Conservation (phyloP, 2,329 filamentous ascomycete species). For the Alternaria postmessia region DNA sequence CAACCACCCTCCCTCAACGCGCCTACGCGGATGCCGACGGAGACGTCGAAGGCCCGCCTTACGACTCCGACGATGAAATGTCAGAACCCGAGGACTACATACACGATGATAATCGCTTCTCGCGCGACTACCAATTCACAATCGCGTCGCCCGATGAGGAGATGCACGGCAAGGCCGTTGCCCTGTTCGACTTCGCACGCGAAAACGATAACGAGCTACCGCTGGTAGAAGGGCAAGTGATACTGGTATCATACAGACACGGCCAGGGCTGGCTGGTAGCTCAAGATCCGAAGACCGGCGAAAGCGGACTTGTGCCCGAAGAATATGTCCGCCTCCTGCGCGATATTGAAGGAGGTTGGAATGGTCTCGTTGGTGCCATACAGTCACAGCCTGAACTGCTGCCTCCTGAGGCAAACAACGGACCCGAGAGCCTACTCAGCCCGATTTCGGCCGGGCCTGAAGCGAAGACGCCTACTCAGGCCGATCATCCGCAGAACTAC, state of each 20-base stretch:
- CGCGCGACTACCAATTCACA: conserved; percentile 91
- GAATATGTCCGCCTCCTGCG: conserved; percentile 92
- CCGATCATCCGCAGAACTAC: conserved; percentile 46
- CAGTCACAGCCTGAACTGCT: conserved; percentile 21
- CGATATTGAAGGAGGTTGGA: conserved; percentile 89
- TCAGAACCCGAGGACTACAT: conserved; percentile 57
- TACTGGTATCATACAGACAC: conserved; percentile 94
- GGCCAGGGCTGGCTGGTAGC: conserved; percentile 98
- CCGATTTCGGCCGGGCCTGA: conserved; percentile 47
- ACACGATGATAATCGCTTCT: conserved; percentile 78
- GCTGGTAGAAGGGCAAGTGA: conserved; percentile 91
- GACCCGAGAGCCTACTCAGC: conserved; percentile 42
- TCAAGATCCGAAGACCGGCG: conserved; percentile 90
- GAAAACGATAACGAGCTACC: conserved; percentile 98
- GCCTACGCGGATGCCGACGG: conserved; percentile 53
- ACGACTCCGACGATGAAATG: conserved; percentile 60
- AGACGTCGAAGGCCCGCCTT: conserved; percentile 50
- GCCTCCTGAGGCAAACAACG: conserved; percentile 27
- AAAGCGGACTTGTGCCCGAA: conserved; percentile 94
- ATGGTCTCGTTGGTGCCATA: conserved; percentile 47
- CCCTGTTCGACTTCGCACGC: conserved; percentile 90
- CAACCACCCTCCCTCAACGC: conserved; percentile 55
- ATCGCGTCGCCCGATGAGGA: conserved; percentile 96
- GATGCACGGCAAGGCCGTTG: conserved; percentile 96
- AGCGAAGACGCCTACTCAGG: conserved; percentile 52